Evolutionary conservation across 2,329 filamentous ascomycete genomes (phyloP).

Genomic region (Calcarisporium arbuscula): DNA sequence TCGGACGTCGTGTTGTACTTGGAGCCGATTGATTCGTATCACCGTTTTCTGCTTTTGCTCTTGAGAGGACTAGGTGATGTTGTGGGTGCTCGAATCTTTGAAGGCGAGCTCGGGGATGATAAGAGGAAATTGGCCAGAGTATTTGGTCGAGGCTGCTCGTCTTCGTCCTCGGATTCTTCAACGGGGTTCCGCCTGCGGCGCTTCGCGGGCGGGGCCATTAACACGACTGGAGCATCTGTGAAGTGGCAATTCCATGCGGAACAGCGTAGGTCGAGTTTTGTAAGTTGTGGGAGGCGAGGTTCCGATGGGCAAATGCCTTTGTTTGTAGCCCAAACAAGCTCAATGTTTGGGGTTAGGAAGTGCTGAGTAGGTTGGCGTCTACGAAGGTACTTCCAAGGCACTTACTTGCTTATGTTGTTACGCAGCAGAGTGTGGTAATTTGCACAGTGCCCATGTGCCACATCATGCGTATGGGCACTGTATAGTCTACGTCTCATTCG

Average conservation of each 20-base stretch:
- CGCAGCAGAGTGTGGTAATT: too few relatives aligned
- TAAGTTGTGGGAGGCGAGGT: too few relatives aligned
- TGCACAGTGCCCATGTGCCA: too few relatives aligned
- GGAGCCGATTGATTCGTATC: constrained; percentile 7
- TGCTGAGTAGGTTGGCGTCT: too few relatives aligned
- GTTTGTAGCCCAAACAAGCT: too few relatives aligned
- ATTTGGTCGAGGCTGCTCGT: constrained; percentile 36
- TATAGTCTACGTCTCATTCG: too few relatives aligned
- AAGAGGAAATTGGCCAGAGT: constrained; percentile 48
- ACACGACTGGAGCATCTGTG: constrained; percentile 23
- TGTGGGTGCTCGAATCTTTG: constrained; percentile 23
- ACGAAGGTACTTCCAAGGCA: too few relatives aligned
- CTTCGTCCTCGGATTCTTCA: constrained; percentile 43
- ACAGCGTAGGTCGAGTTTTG: too few relatives aligned
- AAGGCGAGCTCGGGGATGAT: constrained; percentile 42
- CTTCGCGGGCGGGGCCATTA: constrained; percentile 54
- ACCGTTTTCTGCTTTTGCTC: constrained; percentile 14
- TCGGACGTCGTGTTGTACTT: constrained; percentile 13
- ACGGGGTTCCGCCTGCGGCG: constrained; percentile 52
- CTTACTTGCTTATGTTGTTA: too few relatives aligned
- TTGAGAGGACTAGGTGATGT: constrained; percentile 37
- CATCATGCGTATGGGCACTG: too few relatives aligned
- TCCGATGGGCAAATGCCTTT: too few relatives aligned
- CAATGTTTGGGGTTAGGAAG: too few relatives aligned
- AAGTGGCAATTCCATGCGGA: constrained; percentile 15